Base-by-base conservation (phyloP, 2,329 filamentous ascomycete species). In the Xylariomycetidae sp. region DNA sequence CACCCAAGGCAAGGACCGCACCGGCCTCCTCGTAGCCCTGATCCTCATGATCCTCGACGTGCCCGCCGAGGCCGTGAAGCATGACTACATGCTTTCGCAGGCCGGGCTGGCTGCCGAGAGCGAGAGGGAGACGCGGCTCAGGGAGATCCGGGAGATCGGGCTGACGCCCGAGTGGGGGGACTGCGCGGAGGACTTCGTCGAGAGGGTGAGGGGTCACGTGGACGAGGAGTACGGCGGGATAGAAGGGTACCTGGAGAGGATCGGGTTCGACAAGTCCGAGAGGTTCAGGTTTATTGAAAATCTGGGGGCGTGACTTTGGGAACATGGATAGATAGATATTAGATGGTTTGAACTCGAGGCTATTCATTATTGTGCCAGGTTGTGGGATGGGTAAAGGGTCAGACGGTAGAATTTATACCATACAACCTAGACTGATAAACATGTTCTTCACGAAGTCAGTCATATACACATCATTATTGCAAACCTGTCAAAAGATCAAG, bases 1-100 rank as follows among this genome's bases (percentile, higher is more conserved):
- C 58, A 92, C 88, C 1, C 87, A 94, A 51, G 88, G 88, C 37
- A 95, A 94, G 56, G 88, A 94, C 53, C 75, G 88, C 3, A 88
- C 79, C 2, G 88, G 88, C 0, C 64, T 94, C 10, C 67, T 85
- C 9, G 67, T 87, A 5, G 65, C 83, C 25, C 64, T 94, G 4
- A 59, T 83, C 1, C 62, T 94, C 14, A 67, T 90, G 49, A 62
- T 85, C 9, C 66, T 85, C 4, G 62, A 59, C 6, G 59, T 85
- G 1, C 74, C 78, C 0, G 37, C 66, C 2, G 54, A 69, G 0
- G 82, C 77, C 3, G 79, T 94, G 26, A 66, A 76, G 34, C 53
- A 80, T 42, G 88, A 94, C 59, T 94, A 94, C 56, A 58, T 72
- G 38, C 67, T 82, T 16, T 87, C 82, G 3, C 69, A 72, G 38